Base-by-base conservation (phyloP, 139 green algal genomes). In the Chlamydomonas eustigma region DNA sequence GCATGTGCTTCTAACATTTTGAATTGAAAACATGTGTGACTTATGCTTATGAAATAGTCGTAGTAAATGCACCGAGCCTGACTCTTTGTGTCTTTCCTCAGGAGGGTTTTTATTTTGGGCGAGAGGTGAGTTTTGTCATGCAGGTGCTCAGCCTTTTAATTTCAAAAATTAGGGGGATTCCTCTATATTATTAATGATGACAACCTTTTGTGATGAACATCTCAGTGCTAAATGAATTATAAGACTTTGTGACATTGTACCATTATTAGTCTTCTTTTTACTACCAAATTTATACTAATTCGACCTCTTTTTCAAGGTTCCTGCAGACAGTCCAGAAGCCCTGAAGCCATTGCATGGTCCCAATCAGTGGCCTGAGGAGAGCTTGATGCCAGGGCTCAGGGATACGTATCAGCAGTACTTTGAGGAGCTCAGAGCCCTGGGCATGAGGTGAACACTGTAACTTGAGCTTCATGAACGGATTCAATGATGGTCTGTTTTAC, bases 291-390 rank as follows among this genome's bases (percentile, higher is more conserved):
- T 63, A 63, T 30, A 63, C 50, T 30, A 63, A 18, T 63, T 63
- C 50, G 24, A 63, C 50, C 50, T 24, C 50, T 24, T 63, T 63
- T 58, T n/a, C 30, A 22, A 76, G 73, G 31, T 67, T 37, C 3
- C 73, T 70, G 39, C 39, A 44, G 79, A 70, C 69, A 85, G 36
- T 58, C 75, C 78, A 5, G 85, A 95, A 70, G 85, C 80, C 0
- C 33, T 64, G 8, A 80, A 89, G 39, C 92, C 94, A 1, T 81
- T 98, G 44, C 89, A 97, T 64, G 95, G 95, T 24, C 92, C 92
- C 51, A 98, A 98, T 76, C 88, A 96, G 64, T 98, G 94, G 93
- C 92, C 90, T 0, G 37, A 77, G 39, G 69, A 82, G 75, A 70
- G 65, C 3, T 38, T 85, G 24, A 64, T 97, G 50, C 92, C 88